Conservation (phyloP, 2,329 filamentous ascomycete species). For the Diplodia mutila region DNA sequence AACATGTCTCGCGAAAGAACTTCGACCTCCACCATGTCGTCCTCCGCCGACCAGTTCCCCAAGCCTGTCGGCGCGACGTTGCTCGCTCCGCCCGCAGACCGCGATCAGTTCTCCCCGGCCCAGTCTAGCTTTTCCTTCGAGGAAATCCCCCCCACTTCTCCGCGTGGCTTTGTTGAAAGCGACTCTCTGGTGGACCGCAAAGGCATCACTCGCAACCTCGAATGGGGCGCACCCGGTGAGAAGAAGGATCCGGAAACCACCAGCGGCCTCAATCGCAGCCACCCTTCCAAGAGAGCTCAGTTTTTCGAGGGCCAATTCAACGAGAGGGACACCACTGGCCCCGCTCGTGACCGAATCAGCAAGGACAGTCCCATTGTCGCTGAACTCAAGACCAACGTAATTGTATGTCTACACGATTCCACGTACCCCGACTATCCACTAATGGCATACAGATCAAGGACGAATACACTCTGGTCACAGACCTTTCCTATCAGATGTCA, state of each 20-base stretch:
- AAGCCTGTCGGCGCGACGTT: conserved; percentile 40
- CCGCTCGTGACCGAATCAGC: conserved; percentile 47
- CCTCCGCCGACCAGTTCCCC: conserved; percentile 40
- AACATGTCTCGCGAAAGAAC: conserved; percentile 39
- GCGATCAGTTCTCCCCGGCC: conserved; percentile 40
- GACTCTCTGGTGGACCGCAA: conserved; percentile 28
- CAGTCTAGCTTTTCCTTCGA: conserved; percentile 44
- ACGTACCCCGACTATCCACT: background rate
- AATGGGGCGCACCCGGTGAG: conserved; percentile 32
- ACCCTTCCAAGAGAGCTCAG: conserved; percentile 40
- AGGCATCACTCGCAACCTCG: conserved; percentile 29
- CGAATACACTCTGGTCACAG: conserved; percentile 73
- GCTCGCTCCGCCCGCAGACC: conserved; percentile 35
- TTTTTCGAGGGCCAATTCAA: conserved; percentile 45
- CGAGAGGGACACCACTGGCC: conserved; percentile 41
- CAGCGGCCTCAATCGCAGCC: conserved; percentile 12
- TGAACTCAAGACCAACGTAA: conserved; percentile 55
- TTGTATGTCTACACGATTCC: conserved; percentile 44
- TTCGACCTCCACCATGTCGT: conserved; percentile 39
- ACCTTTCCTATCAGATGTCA: conserved; percentile 73
- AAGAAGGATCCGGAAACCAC: conserved; percentile 27
- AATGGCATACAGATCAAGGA: conserved; percentile 65
- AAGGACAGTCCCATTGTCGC: conserved; percentile 54
- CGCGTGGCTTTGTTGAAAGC: conserved; percentile 30
- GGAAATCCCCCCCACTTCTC: conserved; percentile 38